These are phyloP conservation scores for Musa schizocarpa DNA, from an alignment of 176 grass and related monocot genomes.

Conservation along the genomic window DNA sequence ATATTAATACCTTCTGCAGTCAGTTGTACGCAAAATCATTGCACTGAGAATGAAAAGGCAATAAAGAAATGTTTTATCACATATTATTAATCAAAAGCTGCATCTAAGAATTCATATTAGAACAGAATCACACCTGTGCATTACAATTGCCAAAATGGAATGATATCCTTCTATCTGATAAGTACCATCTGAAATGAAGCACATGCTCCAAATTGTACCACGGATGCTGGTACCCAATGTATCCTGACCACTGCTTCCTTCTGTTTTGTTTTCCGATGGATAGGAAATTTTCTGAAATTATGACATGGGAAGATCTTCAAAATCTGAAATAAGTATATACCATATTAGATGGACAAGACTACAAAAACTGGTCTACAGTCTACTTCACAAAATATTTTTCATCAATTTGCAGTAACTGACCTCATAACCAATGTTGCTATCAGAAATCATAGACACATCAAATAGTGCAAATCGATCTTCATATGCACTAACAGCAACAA, in stretches of 20 bases:
- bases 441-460: conserved; percentile 39
- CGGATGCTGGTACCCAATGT: conserved; percentile 28
- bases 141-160: conserved; percentile 65
- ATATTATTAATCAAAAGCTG: conserved; percentile 8
- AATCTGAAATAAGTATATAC: conserved; percentile 81
- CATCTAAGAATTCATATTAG: conserved; percentile 13
- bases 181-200: conserved; percentile 64
- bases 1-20: conserved; percentile 1
- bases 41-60: background rate
- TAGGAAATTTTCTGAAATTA: conserved; percentile 99
- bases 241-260: conserved; percentile 30
- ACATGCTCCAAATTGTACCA: conserved; percentile 96
- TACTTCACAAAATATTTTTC: conserved; percentile 6
- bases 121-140: conserved; percentile 56
- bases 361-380: background rate
- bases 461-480: conserved; percentile 78
- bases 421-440: conserved; percentile 51
- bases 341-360: conserved; percentile 53
- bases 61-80: conserved; percentile 6
- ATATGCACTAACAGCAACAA: conserved; percentile 82
- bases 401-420: conserved; percentile 37
- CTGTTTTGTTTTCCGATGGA: conserved; percentile 78
- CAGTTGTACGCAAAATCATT: background rate
- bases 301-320: conserved; percentile 79
- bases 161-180: conserved; percentile 52